Evolutionary conservation across 1,284 basidiomycete genomes (phyloP).

Genomic region (Schizophyllum commune): DNA sequence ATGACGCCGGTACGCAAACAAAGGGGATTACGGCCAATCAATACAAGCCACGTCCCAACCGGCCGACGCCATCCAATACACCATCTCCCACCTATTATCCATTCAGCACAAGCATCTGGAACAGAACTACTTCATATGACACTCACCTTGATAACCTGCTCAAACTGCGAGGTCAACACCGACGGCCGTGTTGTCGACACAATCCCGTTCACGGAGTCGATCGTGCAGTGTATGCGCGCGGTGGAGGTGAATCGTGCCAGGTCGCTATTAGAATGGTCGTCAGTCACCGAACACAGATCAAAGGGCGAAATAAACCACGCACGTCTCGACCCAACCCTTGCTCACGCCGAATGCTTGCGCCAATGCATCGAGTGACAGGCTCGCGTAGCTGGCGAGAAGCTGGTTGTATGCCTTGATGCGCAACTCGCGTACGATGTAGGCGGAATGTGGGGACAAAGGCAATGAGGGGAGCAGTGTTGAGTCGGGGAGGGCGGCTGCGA

Average conservation of each 20-base stretch:
- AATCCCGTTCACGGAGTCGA: constrained; percentile 91
- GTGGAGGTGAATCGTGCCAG: constrained; percentile 90
- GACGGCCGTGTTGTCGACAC: constrained; percentile 92
- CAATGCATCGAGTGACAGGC: constrained; percentile 85
- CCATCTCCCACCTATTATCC: constrained; percentile 50
- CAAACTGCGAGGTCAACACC: constrained; percentile 85
- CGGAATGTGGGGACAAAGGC: constrained; percentile 78
- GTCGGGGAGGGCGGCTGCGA: constrained; percentile 79
- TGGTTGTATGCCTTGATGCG: constrained; percentile 93
- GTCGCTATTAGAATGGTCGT: constrained; percentile 45
- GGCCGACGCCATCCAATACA: constrained; percentile 11
- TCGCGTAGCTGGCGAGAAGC: constrained; percentile 86
- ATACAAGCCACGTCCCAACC: constrained; percentile 13
- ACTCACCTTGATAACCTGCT: constrained; percentile 47
- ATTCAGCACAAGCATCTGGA: too few species aligned
- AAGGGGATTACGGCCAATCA: not conserved
- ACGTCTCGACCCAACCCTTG: constrained; percentile 84
- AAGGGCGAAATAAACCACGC: constrained; percentile 20
- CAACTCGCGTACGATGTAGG: constrained; percentile 94
- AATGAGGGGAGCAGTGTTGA: constrained; percentile 82
- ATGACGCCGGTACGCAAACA: too few species aligned
- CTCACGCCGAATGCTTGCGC: constrained; percentile 87
- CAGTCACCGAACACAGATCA: not conserved
- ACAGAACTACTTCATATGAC: too few species aligned
- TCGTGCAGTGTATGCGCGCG: constrained; percentile 84